phyloP scores from a whole-genome alignment of 441 rosid species.

The Breynia disticha region DNA sequence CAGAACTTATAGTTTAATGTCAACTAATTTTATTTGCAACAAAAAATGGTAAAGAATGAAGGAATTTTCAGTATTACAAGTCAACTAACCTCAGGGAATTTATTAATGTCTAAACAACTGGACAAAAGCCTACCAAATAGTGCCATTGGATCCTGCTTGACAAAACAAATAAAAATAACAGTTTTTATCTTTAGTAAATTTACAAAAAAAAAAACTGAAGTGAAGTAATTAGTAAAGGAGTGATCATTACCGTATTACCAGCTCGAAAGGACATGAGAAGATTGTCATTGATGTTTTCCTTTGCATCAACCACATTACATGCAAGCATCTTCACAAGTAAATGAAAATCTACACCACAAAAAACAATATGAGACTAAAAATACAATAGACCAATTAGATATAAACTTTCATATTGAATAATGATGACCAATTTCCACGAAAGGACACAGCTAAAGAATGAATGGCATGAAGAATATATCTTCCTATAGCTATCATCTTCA shows the following conservation, averaged over 20 bases:
- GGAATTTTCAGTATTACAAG: neutral
- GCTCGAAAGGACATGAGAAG: constrained; percentile 28
- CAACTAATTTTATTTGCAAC: no score
- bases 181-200: neutral
- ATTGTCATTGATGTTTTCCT: constrained; percentile 59
- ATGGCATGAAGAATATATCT: no score
- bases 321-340: constrained; percentile 39
- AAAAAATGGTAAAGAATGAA: neutral
- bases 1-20: no score
- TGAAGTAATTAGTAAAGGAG: neutral
- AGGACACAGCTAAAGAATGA: no score
- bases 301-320: constrained; percentile 41
- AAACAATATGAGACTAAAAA: neutral
- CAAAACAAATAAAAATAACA: constrained; percentile 3
- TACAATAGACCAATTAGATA: no score
- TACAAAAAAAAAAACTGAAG: neutral
- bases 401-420: no score
- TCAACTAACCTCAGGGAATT: constrained; percentile 45
- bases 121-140: constrained; percentile 39
- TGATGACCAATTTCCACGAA: no score
- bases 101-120: constrained; percentile 27
- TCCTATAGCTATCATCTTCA: no score
- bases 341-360: constrained; percentile 17
- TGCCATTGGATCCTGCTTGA: constrained; percentile 42
- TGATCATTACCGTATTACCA: constrained; percentile 38